phyloP scores from a whole-genome alignment of 805 yeast species.

The Priceomyces fermenticarens region DNA sequence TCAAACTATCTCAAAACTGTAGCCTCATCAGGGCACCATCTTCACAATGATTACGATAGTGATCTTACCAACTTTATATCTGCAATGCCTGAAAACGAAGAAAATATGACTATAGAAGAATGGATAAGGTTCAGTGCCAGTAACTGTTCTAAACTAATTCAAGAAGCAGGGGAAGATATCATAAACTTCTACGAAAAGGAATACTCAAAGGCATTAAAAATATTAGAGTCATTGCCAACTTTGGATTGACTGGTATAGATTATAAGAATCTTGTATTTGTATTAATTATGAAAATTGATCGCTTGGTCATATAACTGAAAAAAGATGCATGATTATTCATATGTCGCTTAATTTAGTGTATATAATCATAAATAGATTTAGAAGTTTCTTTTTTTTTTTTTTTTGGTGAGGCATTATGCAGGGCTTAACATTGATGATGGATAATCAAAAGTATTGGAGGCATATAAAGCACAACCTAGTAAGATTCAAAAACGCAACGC shows the following conservation, averaged over 20 bases:
- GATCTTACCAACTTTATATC: constrained; percentile 60
- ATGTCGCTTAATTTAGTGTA: no score
- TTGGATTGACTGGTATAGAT: constrained; percentile 6
- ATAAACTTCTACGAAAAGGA: constrained; percentile 46
- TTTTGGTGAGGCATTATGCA: no score
- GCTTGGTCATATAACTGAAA: no score
- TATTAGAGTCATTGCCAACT: constrained; percentile 34
- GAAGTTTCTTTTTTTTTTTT: no score
- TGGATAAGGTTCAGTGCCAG: constrained; percentile 63
- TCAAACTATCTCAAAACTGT: constrained; percentile 30
- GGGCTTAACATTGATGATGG: no score
- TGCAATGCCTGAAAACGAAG: constrained; percentile 67
- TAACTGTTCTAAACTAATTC: constrained; percentile 49
- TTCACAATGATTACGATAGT: constrained; percentile 66
- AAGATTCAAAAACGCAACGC: no score
- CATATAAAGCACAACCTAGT: no score
- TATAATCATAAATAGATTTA: no score
- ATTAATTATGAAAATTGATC: no score
- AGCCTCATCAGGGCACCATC: constrained; percentile 34
- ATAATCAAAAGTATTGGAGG: no score
- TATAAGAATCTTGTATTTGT: no score
- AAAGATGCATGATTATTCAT: no score
- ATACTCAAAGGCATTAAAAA: constrained; percentile 47
- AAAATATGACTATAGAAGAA: constrained; percentile 64
- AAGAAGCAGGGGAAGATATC: constrained; percentile 46